Conservation (phyloP, 441 rosid genomes). For the Viola pubescens region DNA sequence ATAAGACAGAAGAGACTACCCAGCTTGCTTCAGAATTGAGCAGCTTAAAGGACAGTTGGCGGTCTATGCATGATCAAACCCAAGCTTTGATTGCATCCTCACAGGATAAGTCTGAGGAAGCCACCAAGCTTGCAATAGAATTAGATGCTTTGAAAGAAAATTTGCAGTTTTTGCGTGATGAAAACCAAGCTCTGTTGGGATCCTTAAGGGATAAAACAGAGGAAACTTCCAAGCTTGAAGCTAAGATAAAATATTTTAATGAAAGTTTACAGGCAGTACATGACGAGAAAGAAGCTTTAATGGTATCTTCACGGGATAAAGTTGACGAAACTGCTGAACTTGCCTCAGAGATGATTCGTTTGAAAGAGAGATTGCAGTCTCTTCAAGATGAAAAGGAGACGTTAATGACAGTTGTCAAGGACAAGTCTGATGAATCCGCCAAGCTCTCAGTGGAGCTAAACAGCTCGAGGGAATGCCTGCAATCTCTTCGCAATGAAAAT, state of each 20-base stretch:
- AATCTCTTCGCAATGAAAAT: conserved; percentile 43
- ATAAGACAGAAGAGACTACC: conserved; percentile 16
- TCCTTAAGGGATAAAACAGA: conserved; percentile 14
- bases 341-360: conserved; percentile 8
- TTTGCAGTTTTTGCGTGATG: conserved; percentile 17
- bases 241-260: conserved; percentile 16
- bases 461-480: conserved; percentile 37
- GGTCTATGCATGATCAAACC: conserved; percentile 20
- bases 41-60: conserved; percentile 17
- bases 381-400: conserved; percentile 18
- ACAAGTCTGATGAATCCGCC: conserved; percentile 20
- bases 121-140: conserved; percentile 19
- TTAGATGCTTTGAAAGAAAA: conserved; percentile 17
- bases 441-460: conserved; percentile 45
- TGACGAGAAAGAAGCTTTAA: conserved; percentile 20
- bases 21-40: conserved; percentile 16
- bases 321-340: conserved; percentile 15
- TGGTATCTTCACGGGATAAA: conserved; percentile 12
- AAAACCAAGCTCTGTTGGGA: conserved; percentile 18
- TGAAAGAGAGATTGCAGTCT: conserved; percentile 12
- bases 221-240: conserved; percentile 17
- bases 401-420: conserved; percentile 7
- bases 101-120: conserved; percentile 21
- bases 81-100: conserved; percentile 11
- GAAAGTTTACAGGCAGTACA: conserved; percentile 17